Evolutionary conservation across 139 green algal genomes (phyloP), one percentile per base, ranked within the genome.

Genomic region (Micractinium sp.): DNA sequence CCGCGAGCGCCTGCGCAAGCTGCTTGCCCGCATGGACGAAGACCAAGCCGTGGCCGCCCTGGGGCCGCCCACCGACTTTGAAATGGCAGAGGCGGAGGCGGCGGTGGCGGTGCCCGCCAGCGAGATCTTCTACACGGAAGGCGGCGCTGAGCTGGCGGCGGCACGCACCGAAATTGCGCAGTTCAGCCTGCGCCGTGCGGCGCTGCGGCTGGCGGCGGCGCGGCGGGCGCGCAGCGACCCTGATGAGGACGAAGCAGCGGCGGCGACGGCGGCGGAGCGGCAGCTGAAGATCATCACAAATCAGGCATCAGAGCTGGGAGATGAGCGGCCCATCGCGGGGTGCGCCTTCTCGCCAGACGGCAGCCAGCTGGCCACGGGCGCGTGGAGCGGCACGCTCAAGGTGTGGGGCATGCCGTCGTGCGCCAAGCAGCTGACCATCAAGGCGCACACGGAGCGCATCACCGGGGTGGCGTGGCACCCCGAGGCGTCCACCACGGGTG

Each of bases 41-140:
- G 93, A 93, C 67, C 73, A 95, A 86, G 71, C 83, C 5, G 83
- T 87, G 67, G 83, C 83, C 29, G 83, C 83, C 38, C 83, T 87
- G 38, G 83, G 83, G 13, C 78, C 66, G 22, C 75, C 75, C 63
- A 89, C 86, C 13, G 92, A 92, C n/a, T 95, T 99, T 89, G 87
- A 96, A 23, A 99, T 99, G 87, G 90, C 63, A 35, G 90, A 89
- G 61, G 71, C 86, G 41, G 88, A 90, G 79, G 78, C 87, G 39
- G 33, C 60, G 15, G 56, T 81, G 16, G 85, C 67, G 31, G 66
- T 89, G 56, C 75, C 75, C 7, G 33, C 77, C 13, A 91, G 90
- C 33, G 97, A 99, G 89, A 84, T 97, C 14, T 99, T 99, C 87
- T 99, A 97, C 93, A 99, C 98, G 9, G 97, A 99, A 82, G 98